Base-by-base conservation (phyloP, 2,329 filamentous ascomycete species). In the Cordyceps militaris region DNA sequence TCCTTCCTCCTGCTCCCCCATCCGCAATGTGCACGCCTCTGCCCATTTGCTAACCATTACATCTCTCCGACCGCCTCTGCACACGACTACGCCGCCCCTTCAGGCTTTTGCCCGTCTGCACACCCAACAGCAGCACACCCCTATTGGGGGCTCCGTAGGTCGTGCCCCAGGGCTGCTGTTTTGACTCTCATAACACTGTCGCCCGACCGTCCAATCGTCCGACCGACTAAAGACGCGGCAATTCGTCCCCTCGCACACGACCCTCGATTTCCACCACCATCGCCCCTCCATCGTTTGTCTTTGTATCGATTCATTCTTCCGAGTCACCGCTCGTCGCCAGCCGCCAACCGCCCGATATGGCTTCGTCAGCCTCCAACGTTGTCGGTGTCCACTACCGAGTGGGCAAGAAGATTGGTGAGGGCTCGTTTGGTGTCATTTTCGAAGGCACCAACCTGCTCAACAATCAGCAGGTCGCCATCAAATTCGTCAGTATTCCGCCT, bases 361-460 rank as follows among this genome's bases (percentile, higher is more conserved):
- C 90, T 59, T 92, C 89, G 63, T 91, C 88, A 60, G 94, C 90
- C 63, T 96, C 91, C 61, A 97, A 97, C 76, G 94, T 99, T 66
- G 94, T 97, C 69, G 94, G 94, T 71, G 94, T 99, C 65, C 94
- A 99, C 78, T 99, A 99, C 76, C 85, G 94, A 65, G 94, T 99
- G 65, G 94, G 94, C 68, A 97, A 97, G 84, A 99, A 99, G 80
- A 97, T 99, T 67, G 94, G 94, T 73, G 94, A 97, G 83, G 93
- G 93, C 64, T 96, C 91, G 40, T 97, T 97, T 70, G 93, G 93
- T 79, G 94, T 97, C 67, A 97, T 97, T 71, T 97, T 97, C 70
- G 94, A 97, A 76, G 94, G 94, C 66, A 97, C 92, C 70, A 99
- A 99, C 74, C 82, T 99, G 67, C 82, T 99, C 74, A 99, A 99